Evolutionary conservation across 148 eudicot genomes (phyloP).

Genomic region (Rhododendron griersonianum): DNA sequence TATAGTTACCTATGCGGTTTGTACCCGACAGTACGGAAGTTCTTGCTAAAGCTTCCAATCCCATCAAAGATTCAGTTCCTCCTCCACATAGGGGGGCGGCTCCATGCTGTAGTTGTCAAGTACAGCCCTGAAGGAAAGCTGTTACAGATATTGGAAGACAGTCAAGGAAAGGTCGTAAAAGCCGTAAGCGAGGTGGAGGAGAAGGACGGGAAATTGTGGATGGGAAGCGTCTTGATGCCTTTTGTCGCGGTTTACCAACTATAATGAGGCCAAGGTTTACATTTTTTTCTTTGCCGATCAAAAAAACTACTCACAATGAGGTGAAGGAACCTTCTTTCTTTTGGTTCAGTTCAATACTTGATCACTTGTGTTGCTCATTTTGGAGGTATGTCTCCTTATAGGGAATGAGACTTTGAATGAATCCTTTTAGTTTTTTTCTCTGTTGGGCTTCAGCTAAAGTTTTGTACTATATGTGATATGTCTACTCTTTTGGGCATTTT

Average conservation of each 20-base stretch:
- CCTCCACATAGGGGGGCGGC: conserved; percentile 54
- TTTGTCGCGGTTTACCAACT: conserved; percentile 73
- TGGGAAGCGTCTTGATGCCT: conserved; percentile 83
- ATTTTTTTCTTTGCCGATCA: background rate
- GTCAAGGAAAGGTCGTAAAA: conserved; percentile 73
- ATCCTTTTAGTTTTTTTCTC: background rate
- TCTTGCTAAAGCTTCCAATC: conserved; percentile 68
- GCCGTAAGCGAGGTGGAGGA: conserved; percentile 89
- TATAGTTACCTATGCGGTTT: conserved; percentile 25
- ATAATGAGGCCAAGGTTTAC: conserved; percentile 8
- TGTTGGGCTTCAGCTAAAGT: background rate
- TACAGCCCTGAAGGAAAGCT: conserved; percentile 75
- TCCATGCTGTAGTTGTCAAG: conserved; percentile 51
- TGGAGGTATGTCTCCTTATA: background rate
- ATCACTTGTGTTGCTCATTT: background rate
- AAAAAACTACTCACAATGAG: background rate
- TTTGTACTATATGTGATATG: background rate
- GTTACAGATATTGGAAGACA: conserved; percentile 64
- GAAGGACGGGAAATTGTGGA: conserved; percentile 85
- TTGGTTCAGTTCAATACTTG: background rate
- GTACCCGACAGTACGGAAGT: conserved; percentile 47
- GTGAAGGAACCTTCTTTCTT: background rate
- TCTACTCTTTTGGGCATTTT: background rate
- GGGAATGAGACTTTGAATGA: background rate
- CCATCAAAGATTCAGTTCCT: conserved; percentile 50